Base-by-base conservation (phyloP, 179 eudicot genomes). In the Monotropa hypopitys region DNA sequence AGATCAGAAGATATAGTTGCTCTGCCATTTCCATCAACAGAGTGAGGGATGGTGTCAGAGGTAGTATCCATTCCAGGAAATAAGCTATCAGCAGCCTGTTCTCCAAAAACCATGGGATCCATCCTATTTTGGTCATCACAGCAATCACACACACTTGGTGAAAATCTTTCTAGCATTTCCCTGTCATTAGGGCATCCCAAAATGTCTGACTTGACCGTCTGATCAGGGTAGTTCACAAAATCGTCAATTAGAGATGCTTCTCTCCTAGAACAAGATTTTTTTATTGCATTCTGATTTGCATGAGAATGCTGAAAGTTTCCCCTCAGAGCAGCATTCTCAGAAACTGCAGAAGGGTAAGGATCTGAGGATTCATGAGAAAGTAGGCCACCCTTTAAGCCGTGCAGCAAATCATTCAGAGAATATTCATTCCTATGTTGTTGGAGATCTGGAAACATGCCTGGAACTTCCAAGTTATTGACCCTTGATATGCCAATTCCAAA, bases 171-270 rank as follows among this genome's bases (percentile, higher is more conserved):
- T 61, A 47, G 20, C 76, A 72, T 80, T 51, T 77, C 66, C 76
- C 61, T 73, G 62, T 80, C 79, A 45, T 43, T 42, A 78, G 77
- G 81, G 79, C 23, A 78, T 78, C 68, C 77, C 70, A 69, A 76
- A 77, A 53, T 79, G 73, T 75, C 86, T 74, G 75, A 71, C 71
- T 77, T 66, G 45, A 67, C 74, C 75, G 72, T 80, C 81, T 81
- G 76, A 30, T 83, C 77, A 59, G 83, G 66, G 76, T 35, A 81
- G 80, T 66, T 78, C 28, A 79, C 66, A 66, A 84, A 50, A 56
- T 81, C 83, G 74, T 88, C 82, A 35, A 75, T 80, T 62, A 85
- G 76, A 79, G 87, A 73, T 74, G 78, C 80, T 16, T 83, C 90
- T 82, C 83, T 85, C 77, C 80, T 76, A 74, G 47, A 16, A 59